These are phyloP conservation scores for Pythium coloratum DNA, from an alignment of 352 stramenopile species.

Conservation along the genomic window DNA sequence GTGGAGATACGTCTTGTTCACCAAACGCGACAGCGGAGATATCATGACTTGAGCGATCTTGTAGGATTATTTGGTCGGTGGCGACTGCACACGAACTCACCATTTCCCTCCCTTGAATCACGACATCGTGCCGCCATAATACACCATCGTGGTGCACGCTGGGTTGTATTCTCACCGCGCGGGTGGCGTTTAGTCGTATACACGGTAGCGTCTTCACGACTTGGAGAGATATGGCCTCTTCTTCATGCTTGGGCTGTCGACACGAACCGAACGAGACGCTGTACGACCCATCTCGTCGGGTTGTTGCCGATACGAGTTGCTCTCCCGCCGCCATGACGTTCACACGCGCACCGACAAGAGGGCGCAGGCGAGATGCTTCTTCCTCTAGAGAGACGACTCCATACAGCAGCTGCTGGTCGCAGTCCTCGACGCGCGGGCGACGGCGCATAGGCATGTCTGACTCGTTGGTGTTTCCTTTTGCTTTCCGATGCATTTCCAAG, in stretches of 20 bases:
- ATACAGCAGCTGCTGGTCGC: slow-evolving; percentile 13
- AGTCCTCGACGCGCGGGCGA: slow-evolving; percentile 9
- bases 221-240: background rate
- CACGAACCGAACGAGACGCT: slow-evolving; percentile 16
- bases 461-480: background rate
- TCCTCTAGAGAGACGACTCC: slow-evolving; percentile 7
- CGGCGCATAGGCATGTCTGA: background rate
- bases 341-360: slow-evolving; percentile 9
- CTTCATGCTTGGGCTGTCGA: background rate
- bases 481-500: background rate
- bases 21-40: too few species aligned
- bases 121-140: slow-evolving; percentile 21
- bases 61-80: background rate
- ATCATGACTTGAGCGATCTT: background rate
- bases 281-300: slow-evolving; percentile 19
- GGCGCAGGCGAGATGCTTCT: slow-evolving; percentile 1
- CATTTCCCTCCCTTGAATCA: slow-evolving; percentile 1
- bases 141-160: background rate
- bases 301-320: background rate
- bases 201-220: slow-evolving; percentile 12
- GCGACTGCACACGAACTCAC: slow-evolving; percentile 11
- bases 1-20: slow-evolving; percentile 1
- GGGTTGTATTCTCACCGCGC: slow-evolving; percentile 1
- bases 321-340: background rate
- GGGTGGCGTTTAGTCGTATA: slow-evolving; percentile 14